Percentiles rank a stretch among this genome's conserved stretches.
phyloP scores from a whole-genome alignment of 176 grass and related monocot genomes.

The Musa acuminata region DNA sequence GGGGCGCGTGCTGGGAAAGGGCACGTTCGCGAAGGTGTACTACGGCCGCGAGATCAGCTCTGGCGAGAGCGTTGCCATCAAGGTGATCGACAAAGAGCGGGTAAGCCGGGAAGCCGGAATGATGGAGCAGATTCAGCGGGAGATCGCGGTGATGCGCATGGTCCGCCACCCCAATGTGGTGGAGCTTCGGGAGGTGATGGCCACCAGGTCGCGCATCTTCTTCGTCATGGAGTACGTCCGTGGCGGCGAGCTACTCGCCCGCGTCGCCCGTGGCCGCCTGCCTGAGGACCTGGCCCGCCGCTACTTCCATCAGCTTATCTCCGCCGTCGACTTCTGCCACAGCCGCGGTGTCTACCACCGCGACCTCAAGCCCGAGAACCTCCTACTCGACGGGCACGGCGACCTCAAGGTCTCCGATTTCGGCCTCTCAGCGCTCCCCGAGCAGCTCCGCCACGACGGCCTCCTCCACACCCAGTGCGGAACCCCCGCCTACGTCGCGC shows the following conservation, averaged over 20 bases:
- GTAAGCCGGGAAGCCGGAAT: slow-evolving; percentile 44
- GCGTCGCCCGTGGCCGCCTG: slow-evolving; percentile 43
- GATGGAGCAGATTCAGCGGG: slow-evolving; percentile 75
- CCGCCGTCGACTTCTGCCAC: slow-evolving; percentile 86
- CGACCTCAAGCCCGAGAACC: slow-evolving; percentile 93
- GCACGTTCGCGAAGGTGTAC: slow-evolving; percentile 82
- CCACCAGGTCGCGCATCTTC: slow-evolving; percentile 64
- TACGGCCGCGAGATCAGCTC: slow-evolving; percentile 49
- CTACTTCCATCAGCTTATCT: slow-evolving; percentile 79
- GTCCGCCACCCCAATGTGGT: slow-evolving; percentile 87
- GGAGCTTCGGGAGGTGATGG: slow-evolving; percentile 72
- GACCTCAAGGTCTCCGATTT: slow-evolving; percentile 84
- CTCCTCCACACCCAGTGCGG: slow-evolving; percentile 94
- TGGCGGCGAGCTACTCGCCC: slow-evolving; percentile 67
- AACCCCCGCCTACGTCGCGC: slow-evolving; percentile 81
- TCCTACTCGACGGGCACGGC: slow-evolving; percentile 47
- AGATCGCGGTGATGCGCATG: slow-evolving; percentile 85
- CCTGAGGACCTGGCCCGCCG: slow-evolving; percentile 47
- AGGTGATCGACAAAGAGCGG: slow-evolving; percentile 79
- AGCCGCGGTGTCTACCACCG: slow-evolving; percentile 75
- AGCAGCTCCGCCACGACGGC: slow-evolving; percentile 72
- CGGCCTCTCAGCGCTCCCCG: slow-evolving; percentile 82
- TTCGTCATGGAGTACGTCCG: slow-evolving; percentile 86
- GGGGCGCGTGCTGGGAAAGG: slow-evolving; percentile 62
- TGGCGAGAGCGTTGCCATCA: slow-evolving; percentile 61